Percentiles rank a stretch among this genome's conserved stretches.
These are phyloP conservation scores for Mortierella hygrophila DNA, from an alignment of 192 early-diverging fungal species.

Conservation along the genomic window DNA sequence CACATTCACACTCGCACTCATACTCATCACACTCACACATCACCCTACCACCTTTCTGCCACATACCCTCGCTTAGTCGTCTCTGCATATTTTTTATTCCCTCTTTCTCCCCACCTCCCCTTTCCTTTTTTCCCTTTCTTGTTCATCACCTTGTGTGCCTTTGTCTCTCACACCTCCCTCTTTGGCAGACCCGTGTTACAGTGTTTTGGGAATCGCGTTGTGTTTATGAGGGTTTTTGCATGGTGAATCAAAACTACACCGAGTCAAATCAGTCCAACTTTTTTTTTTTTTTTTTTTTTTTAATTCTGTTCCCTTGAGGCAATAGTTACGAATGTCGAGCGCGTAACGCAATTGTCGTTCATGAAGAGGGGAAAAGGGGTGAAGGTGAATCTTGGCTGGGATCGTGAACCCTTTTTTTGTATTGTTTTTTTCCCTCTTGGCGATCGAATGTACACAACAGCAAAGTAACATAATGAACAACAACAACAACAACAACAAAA, in stretches of 20 bases:
- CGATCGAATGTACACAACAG: background rate
- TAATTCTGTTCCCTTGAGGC: background rate
- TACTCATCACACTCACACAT: background rate
- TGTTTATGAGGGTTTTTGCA: background rate
- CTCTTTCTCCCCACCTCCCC: background rate
- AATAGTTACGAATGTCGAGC: background rate
- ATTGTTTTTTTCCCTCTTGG: background rate
- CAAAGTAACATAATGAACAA: background rate
- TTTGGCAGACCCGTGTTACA: conserved; percentile 3
- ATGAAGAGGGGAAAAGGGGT: background rate
- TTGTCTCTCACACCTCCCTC: background rate
- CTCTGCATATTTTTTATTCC: background rate
- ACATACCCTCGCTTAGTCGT: background rate
- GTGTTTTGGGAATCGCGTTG: conserved; percentile 6
- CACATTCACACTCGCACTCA: no score
- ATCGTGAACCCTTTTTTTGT: background rate
- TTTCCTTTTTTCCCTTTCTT: background rate
- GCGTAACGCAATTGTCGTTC: conserved; percentile 1
- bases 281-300: background rate
- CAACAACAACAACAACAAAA: background rate
- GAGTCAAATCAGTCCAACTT: background rate
- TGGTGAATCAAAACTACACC: background rate
- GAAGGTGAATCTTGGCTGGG: background rate
- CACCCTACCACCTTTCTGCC: background rate
- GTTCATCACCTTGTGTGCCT: background rate